Base-by-base conservation (phyloP, 1,139 yeast species). In the Geotrichum cucujoidarum region DNA sequence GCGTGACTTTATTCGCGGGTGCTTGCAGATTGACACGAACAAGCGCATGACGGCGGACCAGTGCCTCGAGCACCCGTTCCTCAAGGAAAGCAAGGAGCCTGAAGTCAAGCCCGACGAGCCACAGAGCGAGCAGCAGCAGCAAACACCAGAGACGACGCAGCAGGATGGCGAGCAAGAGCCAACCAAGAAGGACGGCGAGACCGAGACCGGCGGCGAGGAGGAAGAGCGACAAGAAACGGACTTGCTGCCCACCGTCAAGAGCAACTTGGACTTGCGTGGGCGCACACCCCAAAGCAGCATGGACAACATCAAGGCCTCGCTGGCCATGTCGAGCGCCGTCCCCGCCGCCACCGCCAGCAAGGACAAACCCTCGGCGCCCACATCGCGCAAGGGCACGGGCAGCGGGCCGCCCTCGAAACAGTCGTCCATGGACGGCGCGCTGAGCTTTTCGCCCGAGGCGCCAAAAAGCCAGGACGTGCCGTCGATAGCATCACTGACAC, bases 1-100 rank as follows among this genome's bases (percentile, higher is more conserved):
- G 27, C 75, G 76, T 62, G 78, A 77, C 52, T 83, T 84, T 57
- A 70, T 84, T 21, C 58, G 66, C n/a, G 58, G 64, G 27, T 84
- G 92, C 59, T 76, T 84, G 52, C 62, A 58, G 6, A 61, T 73
- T 4, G 76, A 80, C 55, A 72, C 77, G 0, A 53, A 53, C 0
- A 60, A 69, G 47, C 70, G 92, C 47, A 69, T 76, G 22, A 70
- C 77, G 0, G 75, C 81, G 0, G 63, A 59, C 1, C 72, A 75
- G 36, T 72, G 80, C 31, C 60, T 72, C 45, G 52, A 59, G 1
- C 87, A 81, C 60, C 76, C 80, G 2, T 80, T 79, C 56, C 55
- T 77, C 47, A 53, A 55, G 10, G 41, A 42, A 29, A 40, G 39
- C 37, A 33, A 33, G 46, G 42, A 54, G 10, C 8, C 10, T 6